These are phyloP conservation scores for Apiotrichum sp. DNA, from an alignment of 1,284 basidiomycete genomes.

Conservation along the genomic window DNA sequence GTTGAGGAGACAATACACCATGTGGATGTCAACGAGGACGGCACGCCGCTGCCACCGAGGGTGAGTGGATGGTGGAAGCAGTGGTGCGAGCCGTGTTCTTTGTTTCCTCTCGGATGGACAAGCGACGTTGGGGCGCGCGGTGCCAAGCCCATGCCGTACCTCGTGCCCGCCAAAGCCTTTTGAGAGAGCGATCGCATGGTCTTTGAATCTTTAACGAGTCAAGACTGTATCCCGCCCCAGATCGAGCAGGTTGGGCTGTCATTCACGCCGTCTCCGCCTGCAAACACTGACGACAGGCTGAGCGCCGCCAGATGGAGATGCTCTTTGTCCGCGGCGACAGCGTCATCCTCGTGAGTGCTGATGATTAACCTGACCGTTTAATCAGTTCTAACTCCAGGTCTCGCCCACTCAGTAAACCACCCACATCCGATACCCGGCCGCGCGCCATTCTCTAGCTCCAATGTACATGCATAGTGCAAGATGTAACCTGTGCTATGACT, in stretches of 20 bases:
- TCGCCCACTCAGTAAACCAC: constrained; percentile 15
- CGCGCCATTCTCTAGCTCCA: neutral
- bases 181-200: too few relatives aligned
- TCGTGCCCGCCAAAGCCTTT: too few relatives aligned
- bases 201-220: too few relatives aligned
- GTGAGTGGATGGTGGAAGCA: constrained; percentile 26
- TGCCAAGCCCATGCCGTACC: too few relatives aligned
- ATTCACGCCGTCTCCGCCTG: neutral
- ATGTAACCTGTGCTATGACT: constrained; percentile 1
- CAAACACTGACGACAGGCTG: constrained; percentile 55
- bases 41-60: constrained; percentile 46
- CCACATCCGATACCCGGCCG: neutral
- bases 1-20: constrained; percentile 95
- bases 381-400: constrained; percentile 6
- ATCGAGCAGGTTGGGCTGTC: too few relatives aligned
- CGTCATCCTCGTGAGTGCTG: constrained; percentile 68
- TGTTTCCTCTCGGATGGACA: neutral
- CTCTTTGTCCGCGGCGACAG: constrained; percentile 95
- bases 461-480: constrained; percentile 15
- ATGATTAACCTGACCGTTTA: too few relatives aligned
- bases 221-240: too few relatives aligned
- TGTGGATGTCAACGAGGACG: constrained; percentile 61
- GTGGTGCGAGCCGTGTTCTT: neutral
- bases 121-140: too few relatives aligned
- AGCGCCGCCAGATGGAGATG: constrained; percentile 95